Conservation (phyloP, 1,284 basidiomycete species). For the Agroathelia rolfsii region DNA sequence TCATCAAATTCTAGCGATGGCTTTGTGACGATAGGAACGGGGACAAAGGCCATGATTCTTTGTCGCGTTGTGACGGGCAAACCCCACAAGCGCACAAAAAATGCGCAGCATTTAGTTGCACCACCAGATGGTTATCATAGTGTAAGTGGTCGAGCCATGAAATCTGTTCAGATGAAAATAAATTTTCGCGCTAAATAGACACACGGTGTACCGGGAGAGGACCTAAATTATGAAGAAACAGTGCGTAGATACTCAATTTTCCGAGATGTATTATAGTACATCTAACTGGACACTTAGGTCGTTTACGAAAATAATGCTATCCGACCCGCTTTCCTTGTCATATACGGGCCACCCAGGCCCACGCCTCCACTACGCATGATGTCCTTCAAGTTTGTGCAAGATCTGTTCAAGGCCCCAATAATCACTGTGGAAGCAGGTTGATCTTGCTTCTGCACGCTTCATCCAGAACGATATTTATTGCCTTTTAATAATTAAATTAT, state of each 20-base stretch:
- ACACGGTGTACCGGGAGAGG: slow-evolving; percentile 39
- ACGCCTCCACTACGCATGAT: too few species aligned
- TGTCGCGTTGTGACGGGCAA: slow-evolving; percentile 54
- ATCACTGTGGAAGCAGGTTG: too few species aligned
- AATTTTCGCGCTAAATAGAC: slow-evolving; percentile 11
- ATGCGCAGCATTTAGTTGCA: slow-evolving; percentile 32
- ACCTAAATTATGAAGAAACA: slow-evolving; percentile 43
- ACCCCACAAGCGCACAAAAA: slow-evolving; percentile 34
- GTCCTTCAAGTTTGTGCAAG: too few species aligned
- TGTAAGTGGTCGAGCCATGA: slow-evolving; percentile 23
- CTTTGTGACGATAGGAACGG: too few species aligned
- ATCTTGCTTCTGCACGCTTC: too few species aligned
- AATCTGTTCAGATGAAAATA: slow-evolving; percentile 1
- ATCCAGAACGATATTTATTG: too few species aligned
- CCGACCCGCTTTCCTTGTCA: slow-evolving; percentile 45
- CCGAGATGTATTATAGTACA: slow-evolving; percentile 1
- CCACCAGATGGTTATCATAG: slow-evolving; percentile 48
- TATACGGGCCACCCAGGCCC: slow-evolving; percentile 33
- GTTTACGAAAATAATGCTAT: slow-evolving; percentile 50
- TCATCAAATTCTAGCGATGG: slow-evolving; percentile 27
- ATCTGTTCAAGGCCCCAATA: too few species aligned
- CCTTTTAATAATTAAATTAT: too few species aligned
- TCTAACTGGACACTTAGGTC: slow-evolving; percentile 36
- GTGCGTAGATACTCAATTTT: slow-evolving; percentile 1
- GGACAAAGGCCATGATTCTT: slow-evolving; percentile 35